Percentiles rank a stretch among this genome's conserved stretches.
phyloP scores from a whole-genome alignment of 257 asterid species.

The Handroanthus guayacan region DNA sequence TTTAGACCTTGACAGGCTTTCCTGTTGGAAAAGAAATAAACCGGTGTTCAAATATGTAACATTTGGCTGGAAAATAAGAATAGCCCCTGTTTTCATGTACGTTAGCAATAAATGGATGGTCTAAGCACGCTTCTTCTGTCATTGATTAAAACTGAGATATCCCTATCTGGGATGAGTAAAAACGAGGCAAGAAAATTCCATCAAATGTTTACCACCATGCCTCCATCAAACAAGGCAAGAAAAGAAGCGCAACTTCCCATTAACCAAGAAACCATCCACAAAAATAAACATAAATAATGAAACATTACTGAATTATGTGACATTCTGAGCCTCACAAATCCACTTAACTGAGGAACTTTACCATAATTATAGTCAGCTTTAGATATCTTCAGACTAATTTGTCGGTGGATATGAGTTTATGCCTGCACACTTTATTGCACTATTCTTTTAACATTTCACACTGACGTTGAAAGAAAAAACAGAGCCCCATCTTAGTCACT shows the following conservation, averaged over 20 bases:
- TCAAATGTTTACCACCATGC: background rate
- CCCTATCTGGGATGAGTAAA: background rate
- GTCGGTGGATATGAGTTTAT: slow-evolving; percentile 21
- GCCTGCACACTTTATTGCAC: background rate
- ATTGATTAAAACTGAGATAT: slow-evolving; percentile 20
- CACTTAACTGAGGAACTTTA: background rate
- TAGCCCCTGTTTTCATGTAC: slow-evolving; percentile 10
- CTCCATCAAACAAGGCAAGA: background rate
- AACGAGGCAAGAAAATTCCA: slow-evolving; percentile 7
- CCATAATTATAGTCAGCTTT: background rate
- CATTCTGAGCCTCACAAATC: background rate
- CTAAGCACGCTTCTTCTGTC: slow-evolving; percentile 13
- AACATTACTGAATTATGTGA: background rate
- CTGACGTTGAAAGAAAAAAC: background rate
- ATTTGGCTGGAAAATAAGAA: slow-evolving; percentile 8
- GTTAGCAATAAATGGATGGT: background rate
- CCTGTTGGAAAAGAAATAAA: background rate
- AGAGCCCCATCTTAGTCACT: slow-evolving; percentile 4
- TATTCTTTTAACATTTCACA: background rate
- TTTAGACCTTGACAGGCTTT: slow-evolving; percentile 9
- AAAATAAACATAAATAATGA: slow-evolving; percentile 8
- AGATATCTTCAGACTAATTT: slow-evolving; percentile 5
- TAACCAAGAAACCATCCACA: slow-evolving; percentile 10
- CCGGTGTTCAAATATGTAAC: background rate
- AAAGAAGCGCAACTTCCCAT: background rate